These are phyloP conservation scores for Aspergillus unguis DNA, from an alignment of 2,329 filamentous ascomycete species.

Conservation along the genomic window DNA sequence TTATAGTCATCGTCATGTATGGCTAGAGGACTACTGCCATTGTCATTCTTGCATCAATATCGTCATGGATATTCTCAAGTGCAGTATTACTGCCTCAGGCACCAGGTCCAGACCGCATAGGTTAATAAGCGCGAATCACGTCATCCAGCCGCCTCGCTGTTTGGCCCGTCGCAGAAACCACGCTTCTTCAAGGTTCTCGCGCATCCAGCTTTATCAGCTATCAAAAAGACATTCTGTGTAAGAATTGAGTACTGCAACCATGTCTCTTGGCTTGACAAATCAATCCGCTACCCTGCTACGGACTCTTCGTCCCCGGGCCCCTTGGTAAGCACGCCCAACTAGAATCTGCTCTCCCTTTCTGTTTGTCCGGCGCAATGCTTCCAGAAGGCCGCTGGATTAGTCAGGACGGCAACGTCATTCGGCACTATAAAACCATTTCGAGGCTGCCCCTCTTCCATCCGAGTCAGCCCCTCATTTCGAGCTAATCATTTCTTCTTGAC, in stretches of 20 bases:
- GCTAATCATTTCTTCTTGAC: conserved; percentile 16
- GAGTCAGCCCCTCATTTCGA: conserved; percentile 20
- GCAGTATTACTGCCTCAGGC: conserved; percentile 13
- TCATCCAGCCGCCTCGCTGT: conserved; percentile 25
- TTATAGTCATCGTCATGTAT: background rate
- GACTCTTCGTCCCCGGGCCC: conserved; percentile 3
- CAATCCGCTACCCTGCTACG: conserved; percentile 8
- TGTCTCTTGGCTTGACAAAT: conserved; percentile 15
- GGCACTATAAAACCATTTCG: conserved; percentile 25
- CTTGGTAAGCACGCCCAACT: conserved; percentile 17
- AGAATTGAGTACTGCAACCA: background rate
- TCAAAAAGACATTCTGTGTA: conserved; percentile 8
- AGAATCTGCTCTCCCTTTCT: conserved; percentile 5
- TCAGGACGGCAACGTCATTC: conserved; percentile 30
- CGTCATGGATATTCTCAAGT: background rate
- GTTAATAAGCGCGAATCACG: conserved; percentile 37
- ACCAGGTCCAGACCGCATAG: conserved; percentile 23
- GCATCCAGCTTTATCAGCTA: conserved; percentile 1
- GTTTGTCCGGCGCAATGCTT: conserved; percentile 3
- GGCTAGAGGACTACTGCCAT: background rate
- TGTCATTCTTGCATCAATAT: background rate
- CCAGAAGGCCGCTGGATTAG: conserved; percentile 20
- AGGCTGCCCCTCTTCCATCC: conserved; percentile 20
- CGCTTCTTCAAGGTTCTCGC: background rate
- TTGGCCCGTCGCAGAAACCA: background rate